These are phyloP conservation scores for Monosporascus sp. DNA, from an alignment of 2,329 filamentous ascomycete species.

Conservation along the genomic window DNA sequence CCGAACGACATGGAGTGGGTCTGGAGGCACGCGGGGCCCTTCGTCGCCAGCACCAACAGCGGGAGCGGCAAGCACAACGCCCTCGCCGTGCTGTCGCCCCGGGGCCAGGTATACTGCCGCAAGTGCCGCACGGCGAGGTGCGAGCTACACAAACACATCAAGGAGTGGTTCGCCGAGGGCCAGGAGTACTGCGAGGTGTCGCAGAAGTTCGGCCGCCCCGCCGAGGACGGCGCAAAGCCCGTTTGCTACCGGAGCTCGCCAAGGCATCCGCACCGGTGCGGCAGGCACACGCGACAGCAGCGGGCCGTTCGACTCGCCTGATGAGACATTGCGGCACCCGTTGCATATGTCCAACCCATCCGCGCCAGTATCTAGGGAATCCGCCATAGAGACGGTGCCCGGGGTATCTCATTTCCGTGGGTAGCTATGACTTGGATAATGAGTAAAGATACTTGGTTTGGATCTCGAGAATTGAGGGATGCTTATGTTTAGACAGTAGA, in stretches of 20 bases:
- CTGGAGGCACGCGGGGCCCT: slow-evolving; percentile 50
- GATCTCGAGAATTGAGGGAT: too few species aligned
- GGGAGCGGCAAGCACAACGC: slow-evolving; percentile 19
- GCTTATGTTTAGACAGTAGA: too few species aligned
- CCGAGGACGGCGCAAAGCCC: slow-evolving; percentile 39
- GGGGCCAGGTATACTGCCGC: slow-evolving; percentile 55
- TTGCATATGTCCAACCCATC: too few species aligned
- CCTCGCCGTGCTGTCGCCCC: slow-evolving; percentile 44
- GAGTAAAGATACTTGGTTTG: too few species aligned
- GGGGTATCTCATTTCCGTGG: too few species aligned
- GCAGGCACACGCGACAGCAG: slow-evolving; percentile 41
- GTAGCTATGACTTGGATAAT: too few species aligned
- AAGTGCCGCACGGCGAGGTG: slow-evolving; percentile 58
- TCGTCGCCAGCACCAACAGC: slow-evolving; percentile 23
- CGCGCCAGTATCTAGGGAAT: too few species aligned
- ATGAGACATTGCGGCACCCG: background rate
- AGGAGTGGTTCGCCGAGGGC: slow-evolving; percentile 50
- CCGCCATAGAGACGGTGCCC: too few species aligned
- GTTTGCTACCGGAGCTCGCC: slow-evolving; percentile 58
- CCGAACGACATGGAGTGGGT: slow-evolving; percentile 61
- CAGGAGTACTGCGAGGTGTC: slow-evolving; percentile 57
- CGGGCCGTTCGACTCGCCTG: slow-evolving; percentile 23
- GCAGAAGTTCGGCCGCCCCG: slow-evolving; percentile 48
- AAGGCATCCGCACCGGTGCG: slow-evolving; percentile 52
- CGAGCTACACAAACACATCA: slow-evolving; percentile 58